Evolutionary conservation across 306 rosid genomes (phyloP).

Genomic region (Trifolium subterraneum): DNA sequence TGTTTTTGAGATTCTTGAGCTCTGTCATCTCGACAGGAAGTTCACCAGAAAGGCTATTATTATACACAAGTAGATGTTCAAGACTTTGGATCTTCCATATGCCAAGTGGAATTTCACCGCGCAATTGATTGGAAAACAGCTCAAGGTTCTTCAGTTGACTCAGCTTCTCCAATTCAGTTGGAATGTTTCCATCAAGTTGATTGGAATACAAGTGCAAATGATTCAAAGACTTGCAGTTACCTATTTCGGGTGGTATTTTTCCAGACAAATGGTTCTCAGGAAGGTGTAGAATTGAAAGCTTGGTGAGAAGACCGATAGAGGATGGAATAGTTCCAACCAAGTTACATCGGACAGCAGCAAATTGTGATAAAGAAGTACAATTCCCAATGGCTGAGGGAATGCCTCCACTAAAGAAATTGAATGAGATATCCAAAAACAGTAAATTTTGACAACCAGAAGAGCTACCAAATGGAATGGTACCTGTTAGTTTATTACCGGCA

Average conservation of each 20-base stretch:
- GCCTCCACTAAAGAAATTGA: slow-evolving; percentile 60
- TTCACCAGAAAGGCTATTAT: slow-evolving; percentile 73
- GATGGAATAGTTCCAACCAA: slow-evolving; percentile 73
- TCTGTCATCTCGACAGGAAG: slow-evolving; percentile 72
- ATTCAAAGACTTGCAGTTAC: slow-evolving; percentile 68
- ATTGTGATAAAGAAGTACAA: slow-evolving; percentile 50
- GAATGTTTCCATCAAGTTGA: slow-evolving; percentile 74
- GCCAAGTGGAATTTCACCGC: slow-evolving; percentile 76
- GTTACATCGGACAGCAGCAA: slow-evolving; percentile 48
- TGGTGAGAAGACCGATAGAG: slow-evolving; percentile 59
- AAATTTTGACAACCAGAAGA: slow-evolving; percentile 51
- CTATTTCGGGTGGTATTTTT: slow-evolving; percentile 71
- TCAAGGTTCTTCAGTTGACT: slow-evolving; percentile 54
- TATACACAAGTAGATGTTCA: slow-evolving; percentile 58
- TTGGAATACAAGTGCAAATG: slow-evolving; percentile 57
- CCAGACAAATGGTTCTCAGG: slow-evolving; percentile 64
- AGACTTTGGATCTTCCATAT: slow-evolving; percentile 85
- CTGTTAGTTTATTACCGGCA: slow-evolving; percentile 51
- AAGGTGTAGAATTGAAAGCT: slow-evolving; percentile 53
- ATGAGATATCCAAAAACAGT: slow-evolving; percentile 57
- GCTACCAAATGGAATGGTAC: slow-evolving; percentile 61
- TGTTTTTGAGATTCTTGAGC: slow-evolving; percentile 65
- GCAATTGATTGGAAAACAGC: slow-evolving; percentile 60
- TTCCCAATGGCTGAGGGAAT: slow-evolving; percentile 72
- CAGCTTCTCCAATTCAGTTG: slow-evolving; percentile 69